Evolutionary conservation across 2,329 filamentous ascomycete genomes (phyloP), one percentile per base, ranked within the genome.

Genomic region (Coniochaeta ligniaria): DNA sequence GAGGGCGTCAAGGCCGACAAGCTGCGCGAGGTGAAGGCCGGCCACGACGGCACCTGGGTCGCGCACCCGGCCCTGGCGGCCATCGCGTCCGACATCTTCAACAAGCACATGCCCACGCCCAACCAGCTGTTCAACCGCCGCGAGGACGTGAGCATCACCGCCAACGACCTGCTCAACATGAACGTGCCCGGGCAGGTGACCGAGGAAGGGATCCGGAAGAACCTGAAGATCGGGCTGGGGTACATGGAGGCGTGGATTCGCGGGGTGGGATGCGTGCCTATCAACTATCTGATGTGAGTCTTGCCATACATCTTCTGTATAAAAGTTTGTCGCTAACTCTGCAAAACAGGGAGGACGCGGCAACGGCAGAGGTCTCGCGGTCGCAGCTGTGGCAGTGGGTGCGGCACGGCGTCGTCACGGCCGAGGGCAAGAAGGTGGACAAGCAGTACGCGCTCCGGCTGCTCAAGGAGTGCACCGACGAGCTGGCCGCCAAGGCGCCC

Each of bases 201-300:
- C 68, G 94, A 98, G 76, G 92, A 88, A 6, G 95, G 95, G 61
- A 97, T 99, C 79, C 87, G 91, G 72, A 96, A 97, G 87, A 99
- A 98, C 80, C 82, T 99, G 66, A 94, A 92, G 78, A 98, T 99
- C 66, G 95, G 94, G 43, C 85, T 99, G 6, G 90, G 90, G 58
- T 99, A 99, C 79, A 99, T 98, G 94, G 95, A 99, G 78, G 95
- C 92, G 63, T 99, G 95, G 95, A 82, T 98, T 63, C 89, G 93
- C 64, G 95, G 94, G 36, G 84, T 98, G 24, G 95, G 95, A 61
- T 99, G 95, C 70, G 93, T 98, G 59, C 95, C 95, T 57, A 97
- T 98, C 78, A 97, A 98, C 82, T 96, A 89, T 75, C 83, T 98
- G 60, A 98, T 98, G 94, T 85, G 76, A 72, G 75, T 17, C 59